Evolutionary conservation across 2,329 filamentous ascomycete species (phyloP), one percentile per base, ranked within the genome.

Genomic region (Aureobasidium sp.): DNA sequence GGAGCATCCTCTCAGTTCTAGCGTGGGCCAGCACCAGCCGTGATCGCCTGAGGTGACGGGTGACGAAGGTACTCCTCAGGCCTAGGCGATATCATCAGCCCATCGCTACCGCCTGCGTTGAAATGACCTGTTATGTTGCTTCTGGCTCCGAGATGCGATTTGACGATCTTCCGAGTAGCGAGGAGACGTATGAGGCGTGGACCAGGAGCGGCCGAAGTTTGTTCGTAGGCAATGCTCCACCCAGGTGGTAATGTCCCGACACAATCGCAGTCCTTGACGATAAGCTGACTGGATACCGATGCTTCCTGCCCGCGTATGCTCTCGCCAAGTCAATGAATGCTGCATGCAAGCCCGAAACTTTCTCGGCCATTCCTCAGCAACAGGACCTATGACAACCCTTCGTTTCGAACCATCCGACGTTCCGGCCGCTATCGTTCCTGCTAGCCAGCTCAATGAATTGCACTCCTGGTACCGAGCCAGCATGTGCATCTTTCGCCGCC

Each of bases 241-340:
- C 30, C 48, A 34, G 25, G 21, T 30, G 48, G 32, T 48, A 47
- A 66, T 66, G 69, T 61, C 66, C 70, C 48, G 32, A 39, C 42
- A 44, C n/a, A 30, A 42, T 55, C 69, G 75, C 76, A 78, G 73
- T 66, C 68, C 66, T 64, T 64, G 67, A 65, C 70, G 77, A 78
- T 78, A 78, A 78, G 75, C 74, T 78, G 75, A 79, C 77, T 79
- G 76, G 76, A 66, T 66, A 67, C 69, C 66, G 69, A 73, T 72
- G 71, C 66, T 58, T 36, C 67, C 72, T 66, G 62, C 68, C 63
- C 67, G 39, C 53, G 37, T 44, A 64, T 53, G 32, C 50, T 62
- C 45, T 59, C 45, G 50, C 63, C 47, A 53, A 61, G 49, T 45
- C 59, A 54, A 48, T 54, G 49, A 32, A 55, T 39, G 48, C 16